These are phyloP conservation scores for Stachybotrys echinatus DNA, from an alignment of 2,329 filamentous ascomycete species.

Conservation along the genomic window DNA sequence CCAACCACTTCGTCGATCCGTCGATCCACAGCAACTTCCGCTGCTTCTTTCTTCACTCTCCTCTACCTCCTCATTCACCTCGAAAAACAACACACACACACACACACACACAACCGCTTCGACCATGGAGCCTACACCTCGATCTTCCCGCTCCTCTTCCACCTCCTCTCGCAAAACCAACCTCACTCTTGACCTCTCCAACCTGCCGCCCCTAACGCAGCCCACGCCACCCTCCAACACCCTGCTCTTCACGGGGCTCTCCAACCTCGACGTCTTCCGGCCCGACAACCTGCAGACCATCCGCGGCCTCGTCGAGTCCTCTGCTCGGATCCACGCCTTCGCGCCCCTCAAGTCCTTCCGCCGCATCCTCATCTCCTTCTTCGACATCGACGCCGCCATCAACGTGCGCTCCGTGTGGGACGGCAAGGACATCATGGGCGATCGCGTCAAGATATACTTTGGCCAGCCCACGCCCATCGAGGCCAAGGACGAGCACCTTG, in stretches of 20 bases:
- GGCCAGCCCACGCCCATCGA: constrained; percentile 56
- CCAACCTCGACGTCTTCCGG: constrained; percentile 67
- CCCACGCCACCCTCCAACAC: constrained; percentile 79
- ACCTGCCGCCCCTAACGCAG: constrained; percentile 61
- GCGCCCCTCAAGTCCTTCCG: constrained; percentile 77
- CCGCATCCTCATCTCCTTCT: constrained; percentile 77
- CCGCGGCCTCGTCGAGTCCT: constrained; percentile 62
- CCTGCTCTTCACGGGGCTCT: constrained; percentile 76
- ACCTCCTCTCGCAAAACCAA: constrained; percentile 38
- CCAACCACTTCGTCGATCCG: too few relatives aligned
- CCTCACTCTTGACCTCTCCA: constrained; percentile 69
- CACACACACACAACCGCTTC: constrained; percentile 31
- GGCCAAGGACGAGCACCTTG: constrained; percentile 51
- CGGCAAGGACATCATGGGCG: constrained; percentile 66
- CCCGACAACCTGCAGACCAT: constrained; percentile 70
- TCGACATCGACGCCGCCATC: constrained; percentile 63
- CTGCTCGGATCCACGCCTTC: constrained; percentile 72
- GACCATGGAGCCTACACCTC: constrained; percentile 18
- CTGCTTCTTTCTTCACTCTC: too few relatives aligned
- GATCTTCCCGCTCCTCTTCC: constrained; percentile 39
- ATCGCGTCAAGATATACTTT: constrained; percentile 64
- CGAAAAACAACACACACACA: too few relatives aligned
- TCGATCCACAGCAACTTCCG: too few relatives aligned
- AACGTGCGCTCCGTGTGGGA: constrained; percentile 69
- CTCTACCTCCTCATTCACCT: too few relatives aligned